Percentiles rank a stretch among this genome's conserved stretches.
These are phyloP conservation scores for Talaromyces atroroseus DNA, from an alignment of 2,329 filamentous ascomycete genomes.

Conservation along the genomic window DNA sequence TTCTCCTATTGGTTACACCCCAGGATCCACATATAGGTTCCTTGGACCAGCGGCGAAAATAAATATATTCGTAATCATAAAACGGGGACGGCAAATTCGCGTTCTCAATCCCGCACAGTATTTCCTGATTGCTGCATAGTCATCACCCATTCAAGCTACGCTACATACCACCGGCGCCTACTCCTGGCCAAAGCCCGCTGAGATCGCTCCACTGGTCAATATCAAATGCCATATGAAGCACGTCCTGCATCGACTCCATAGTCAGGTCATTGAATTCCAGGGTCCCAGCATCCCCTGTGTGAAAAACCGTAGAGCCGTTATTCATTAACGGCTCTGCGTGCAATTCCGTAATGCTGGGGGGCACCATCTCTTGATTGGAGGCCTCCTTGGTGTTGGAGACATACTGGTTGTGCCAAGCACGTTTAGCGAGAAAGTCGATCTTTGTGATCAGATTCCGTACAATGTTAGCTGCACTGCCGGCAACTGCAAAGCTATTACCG, in stretches of 20 bases:
- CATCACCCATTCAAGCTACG: not conserved
- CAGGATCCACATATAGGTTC: not conserved
- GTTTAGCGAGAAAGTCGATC: conserved; percentile 22
- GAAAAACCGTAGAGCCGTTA: not conserved
- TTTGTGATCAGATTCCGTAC: conserved; percentile 26
- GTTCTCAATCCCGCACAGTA: not conserved
- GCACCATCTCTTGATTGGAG: not conserved
- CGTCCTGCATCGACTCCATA: conserved; percentile 6
- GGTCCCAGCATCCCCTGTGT: not conserved
- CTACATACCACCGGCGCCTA: not conserved
- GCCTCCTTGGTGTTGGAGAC: not conserved
- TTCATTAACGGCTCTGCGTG: not conserved
- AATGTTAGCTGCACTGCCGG: conserved; percentile 30
- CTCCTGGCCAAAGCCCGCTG: not conserved
- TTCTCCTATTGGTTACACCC: not conserved
- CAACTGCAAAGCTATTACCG: conserved; percentile 30
- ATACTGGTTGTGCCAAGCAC: conserved; percentile 2
- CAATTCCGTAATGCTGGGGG: not conserved
- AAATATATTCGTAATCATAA: not conserved
- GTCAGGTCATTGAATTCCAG: conserved; percentile 3
- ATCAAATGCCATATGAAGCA: conserved; percentile 9
- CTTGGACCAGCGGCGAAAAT: not conserved
- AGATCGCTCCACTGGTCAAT: conserved; percentile 10
- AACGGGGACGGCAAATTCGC: not conserved
- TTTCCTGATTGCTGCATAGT: not conserved